phyloP scores from a whole-genome alignment of 2,329 filamentous ascomycete genomes.

The Fusarium multiceps region DNA sequence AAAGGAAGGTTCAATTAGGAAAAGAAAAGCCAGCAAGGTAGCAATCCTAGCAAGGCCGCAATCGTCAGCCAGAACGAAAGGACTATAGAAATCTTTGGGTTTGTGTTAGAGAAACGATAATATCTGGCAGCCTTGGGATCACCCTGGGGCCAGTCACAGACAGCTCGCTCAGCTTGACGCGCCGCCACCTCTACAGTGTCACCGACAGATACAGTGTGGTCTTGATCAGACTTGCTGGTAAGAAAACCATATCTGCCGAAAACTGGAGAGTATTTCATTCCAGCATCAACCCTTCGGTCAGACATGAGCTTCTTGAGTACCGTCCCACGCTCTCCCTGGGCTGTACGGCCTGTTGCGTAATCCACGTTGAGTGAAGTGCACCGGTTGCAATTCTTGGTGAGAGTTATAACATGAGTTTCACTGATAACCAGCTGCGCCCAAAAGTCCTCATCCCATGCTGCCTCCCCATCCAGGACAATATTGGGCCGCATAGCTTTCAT shows the following conservation, averaged over 20 bases:
- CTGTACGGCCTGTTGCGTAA: constrained; percentile 71
- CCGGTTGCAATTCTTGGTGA: constrained; percentile 77
- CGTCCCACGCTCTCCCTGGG: constrained; percentile 65
- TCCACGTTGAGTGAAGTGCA: constrained; percentile 79
- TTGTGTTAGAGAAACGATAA: constrained; percentile 35
- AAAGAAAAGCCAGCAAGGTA: constrained; percentile 34
- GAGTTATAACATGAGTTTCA: constrained; percentile 56
- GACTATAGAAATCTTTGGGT: constrained; percentile 16
- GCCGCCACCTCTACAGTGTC: constrained; percentile 66
- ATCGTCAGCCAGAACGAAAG: constrained; percentile 31
- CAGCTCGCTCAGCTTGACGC: constrained; percentile 62
- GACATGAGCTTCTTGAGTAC: constrained; percentile 77
- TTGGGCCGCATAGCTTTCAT: constrained; percentile 79
- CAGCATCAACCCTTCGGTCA: constrained; percentile 77
- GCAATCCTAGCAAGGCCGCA: constrained; percentile 29
- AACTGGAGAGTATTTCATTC: constrained; percentile 73
- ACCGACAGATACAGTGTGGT: constrained; percentile 47
- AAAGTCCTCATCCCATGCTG: constrained; percentile 76
- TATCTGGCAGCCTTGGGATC: constrained; percentile 41
- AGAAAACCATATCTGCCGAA: constrained; percentile 81
- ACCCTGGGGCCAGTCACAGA: constrained; percentile 62
- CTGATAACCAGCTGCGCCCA: constrained; percentile 71
- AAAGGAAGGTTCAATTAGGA: constrained; percentile 18
- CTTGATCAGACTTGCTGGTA: constrained; percentile 35
- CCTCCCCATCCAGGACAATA: constrained; percentile 72